Base-by-base conservation (phyloP, 1,284 basidiomycete species). In the Pyrrhoderma lamaoense region DNA sequence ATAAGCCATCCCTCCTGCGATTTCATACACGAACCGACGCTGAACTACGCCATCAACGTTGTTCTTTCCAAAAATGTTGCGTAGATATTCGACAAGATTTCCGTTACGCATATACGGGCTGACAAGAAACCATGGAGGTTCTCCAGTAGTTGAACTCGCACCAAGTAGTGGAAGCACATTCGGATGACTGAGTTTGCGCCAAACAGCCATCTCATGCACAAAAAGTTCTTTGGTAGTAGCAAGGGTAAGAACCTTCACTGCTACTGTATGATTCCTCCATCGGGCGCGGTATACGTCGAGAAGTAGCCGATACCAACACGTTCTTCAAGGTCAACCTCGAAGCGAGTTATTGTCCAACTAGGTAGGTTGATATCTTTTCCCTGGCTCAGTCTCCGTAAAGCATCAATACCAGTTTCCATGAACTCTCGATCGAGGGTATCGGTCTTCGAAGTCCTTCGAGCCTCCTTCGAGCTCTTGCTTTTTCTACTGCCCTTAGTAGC, bases 1-100 rank as follows among this genome's bases (percentile, higher is more conserved):
- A 59, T 89, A 88, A 51, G 77, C 73, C 85, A 89, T 87, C 13
- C 88, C 87, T 59, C 76, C 75, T 23, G 85, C 80, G 56, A 89
- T 76, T 65, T 89, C 82, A 58, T 79, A 71, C 60, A 89, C 75
- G 62, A 79, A 79, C 57, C 74, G 70, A 60, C 80, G 68, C 35
- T 69, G 60, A 16, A 61, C 57, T 9, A 27, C 42, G 21, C 52
- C 52, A 42, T 43, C 43, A 11, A 56, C 43, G 19, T 34, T 25
- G 13, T 45, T 49, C 46, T 49, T 47, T 14, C 16, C 16, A 5
- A 14, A 18, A 36, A 27, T 31, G 5, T 27, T 51, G 58, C 74
- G 70, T 58, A 82, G 66, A 62, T 79, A 75, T 31, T 61, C 60
- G 19, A 74, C 64, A 36, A 76, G 58, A 54, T 66, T 72, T 7